phyloP scores from a whole-genome alignment of 2,329 filamentous ascomycete species.

The Verticillium albo-atrum region DNA sequence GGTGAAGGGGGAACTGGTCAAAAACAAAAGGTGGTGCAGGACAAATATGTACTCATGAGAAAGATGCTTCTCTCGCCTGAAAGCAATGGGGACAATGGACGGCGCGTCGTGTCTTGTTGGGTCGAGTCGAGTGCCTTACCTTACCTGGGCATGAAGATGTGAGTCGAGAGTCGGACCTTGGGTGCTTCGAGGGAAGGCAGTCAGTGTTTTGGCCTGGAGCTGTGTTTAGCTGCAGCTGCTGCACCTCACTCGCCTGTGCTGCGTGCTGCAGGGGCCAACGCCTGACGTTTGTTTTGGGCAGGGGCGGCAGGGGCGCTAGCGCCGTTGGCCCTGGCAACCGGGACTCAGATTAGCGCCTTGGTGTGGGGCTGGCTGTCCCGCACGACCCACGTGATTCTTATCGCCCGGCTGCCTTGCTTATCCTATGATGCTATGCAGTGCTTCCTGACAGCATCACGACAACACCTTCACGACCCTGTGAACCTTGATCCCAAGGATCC shows the following conservation, averaged over 20 bases:
- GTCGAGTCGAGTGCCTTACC: not conserved
- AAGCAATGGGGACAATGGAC: not conserved
- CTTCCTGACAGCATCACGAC: no score
- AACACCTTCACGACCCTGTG: no score
- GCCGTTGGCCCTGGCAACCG: constrained; percentile 11
- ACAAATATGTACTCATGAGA: constrained; percentile 4
- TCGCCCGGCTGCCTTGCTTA: not conserved
- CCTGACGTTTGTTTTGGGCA: constrained; percentile 13
- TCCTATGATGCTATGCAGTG: no score
- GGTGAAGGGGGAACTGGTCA: not conserved
- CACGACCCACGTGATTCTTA: not conserved
- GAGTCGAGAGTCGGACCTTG: constrained; percentile 8
- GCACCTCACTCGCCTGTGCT: not conserved
- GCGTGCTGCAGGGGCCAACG: not conserved
- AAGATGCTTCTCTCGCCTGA: not conserved
- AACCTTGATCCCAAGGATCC: no score
- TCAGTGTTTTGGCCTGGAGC: not conserved
- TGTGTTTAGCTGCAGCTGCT: not conserved
- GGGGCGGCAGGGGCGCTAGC: not conserved
- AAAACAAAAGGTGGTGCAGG: constrained; percentile 12
- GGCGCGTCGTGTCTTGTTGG: not conserved
- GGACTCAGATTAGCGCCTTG: constrained; percentile 11
- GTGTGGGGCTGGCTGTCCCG: not conserved
- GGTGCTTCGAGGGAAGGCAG: not conserved
- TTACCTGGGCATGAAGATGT: constrained; percentile 2